Evolutionary conservation across 1,139 yeast species (phyloP).

Genomic region (Yamadazyma epiphylla): DNA sequence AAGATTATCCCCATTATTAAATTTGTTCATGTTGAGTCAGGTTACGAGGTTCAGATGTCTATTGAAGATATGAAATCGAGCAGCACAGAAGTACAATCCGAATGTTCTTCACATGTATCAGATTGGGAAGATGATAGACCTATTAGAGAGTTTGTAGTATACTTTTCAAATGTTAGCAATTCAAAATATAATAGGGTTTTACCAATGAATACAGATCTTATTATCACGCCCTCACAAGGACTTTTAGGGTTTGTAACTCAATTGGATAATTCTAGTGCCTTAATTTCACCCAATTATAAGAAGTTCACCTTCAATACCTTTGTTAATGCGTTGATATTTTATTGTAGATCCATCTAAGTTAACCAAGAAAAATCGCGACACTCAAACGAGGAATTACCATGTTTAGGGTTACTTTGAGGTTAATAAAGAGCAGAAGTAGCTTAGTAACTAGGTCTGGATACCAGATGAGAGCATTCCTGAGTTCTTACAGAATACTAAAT

Average conservation of each 20-base stretch:
- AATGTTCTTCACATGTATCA: background rate
- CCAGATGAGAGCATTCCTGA: too few species aligned
- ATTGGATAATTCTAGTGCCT: conserved; percentile 2
- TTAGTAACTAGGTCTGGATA: too few species aligned
- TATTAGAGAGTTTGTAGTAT: conserved; percentile 4
- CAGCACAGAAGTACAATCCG: background rate
- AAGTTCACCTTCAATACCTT: conserved; percentile 3
- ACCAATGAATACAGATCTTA: conserved; percentile 4
- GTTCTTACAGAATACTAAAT: too few species aligned
- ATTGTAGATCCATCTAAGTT: too few species aligned
- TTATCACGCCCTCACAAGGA: conserved; percentile 5
- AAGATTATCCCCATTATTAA: conserved; percentile 17
- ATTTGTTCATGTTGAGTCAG: conserved; percentile 12
- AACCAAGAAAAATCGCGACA: conserved; percentile 2
- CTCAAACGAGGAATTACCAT: conserved; percentile 1
- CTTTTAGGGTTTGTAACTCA: background rate
- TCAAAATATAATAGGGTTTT: background rate
- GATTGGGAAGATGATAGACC: conserved; percentile 4
- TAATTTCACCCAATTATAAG: conserved; percentile 1
- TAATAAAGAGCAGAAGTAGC: background rate
- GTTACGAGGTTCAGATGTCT: conserved; percentile 6
- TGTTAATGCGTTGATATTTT: conserved; percentile 3
- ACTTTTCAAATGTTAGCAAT: conserved; percentile 3
- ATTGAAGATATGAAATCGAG: conserved; percentile 1
- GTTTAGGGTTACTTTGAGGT: conserved; percentile 2